phyloP scores from a whole-genome alignment of 768 basidiomycete genomes.

The Pleurotus tuber-regium region DNA sequence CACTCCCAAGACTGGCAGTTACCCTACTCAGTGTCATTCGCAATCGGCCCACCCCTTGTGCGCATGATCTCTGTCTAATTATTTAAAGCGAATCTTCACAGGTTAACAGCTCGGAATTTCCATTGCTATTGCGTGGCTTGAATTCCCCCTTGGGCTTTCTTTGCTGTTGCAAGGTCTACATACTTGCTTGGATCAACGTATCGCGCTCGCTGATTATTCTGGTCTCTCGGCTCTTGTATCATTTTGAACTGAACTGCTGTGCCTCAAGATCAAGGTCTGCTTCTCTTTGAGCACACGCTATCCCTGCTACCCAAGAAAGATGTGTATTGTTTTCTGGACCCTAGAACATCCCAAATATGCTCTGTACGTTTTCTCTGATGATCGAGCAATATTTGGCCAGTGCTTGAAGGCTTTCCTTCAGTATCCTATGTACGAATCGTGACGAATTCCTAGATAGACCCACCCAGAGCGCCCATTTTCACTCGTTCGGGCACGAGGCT shows the following conservation, averaged over 20 bases:
- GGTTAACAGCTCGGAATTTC: neutral
- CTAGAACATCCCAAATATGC: conserved; percentile 76
- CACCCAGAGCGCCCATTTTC: conserved; percentile 63
- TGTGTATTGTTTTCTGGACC: conserved; percentile 82
- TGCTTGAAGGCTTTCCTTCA: conserved; percentile 22
- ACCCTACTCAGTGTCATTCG: neutral
- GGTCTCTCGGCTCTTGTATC: too few relatives aligned
- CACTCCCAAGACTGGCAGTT: conserved; percentile 1
- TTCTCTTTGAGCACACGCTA: conserved; percentile 12
- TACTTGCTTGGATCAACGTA: too few relatives aligned
- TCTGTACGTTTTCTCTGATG: conserved; percentile 49
- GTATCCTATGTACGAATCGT: conserved; percentile 73
- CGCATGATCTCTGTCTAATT: conserved; percentile 6
- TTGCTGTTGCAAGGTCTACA: too few relatives aligned
- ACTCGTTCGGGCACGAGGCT: conserved; percentile 49
- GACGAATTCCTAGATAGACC: conserved; percentile 73
- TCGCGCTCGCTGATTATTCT: too few relatives aligned
- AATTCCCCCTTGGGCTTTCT: neutral
- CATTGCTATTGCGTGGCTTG: neutral
- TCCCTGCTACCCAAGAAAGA: conserved; percentile 25
- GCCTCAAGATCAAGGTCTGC: neutral
- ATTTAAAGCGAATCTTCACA: conserved; percentile 5
- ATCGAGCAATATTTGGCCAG: conserved; percentile 13
- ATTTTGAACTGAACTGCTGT: too few relatives aligned
- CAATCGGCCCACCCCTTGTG: neutral